phyloP scores from a whole-genome alignment of 306 rosid genomes.

The Lathyrus aphaca region DNA sequence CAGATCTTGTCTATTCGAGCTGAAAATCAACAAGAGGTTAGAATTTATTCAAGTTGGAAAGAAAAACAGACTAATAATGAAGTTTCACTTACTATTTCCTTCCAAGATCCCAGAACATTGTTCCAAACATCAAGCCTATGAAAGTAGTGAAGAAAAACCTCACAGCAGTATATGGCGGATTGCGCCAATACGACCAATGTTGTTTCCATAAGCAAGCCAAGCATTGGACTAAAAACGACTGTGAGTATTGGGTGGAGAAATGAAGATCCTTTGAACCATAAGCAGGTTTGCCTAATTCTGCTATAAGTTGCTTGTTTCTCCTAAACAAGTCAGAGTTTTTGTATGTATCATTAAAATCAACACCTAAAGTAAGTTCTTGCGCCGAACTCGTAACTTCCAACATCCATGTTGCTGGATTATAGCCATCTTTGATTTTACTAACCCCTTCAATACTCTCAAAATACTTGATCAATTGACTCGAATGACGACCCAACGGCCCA shows the following conservation, averaged over 20 bases:
- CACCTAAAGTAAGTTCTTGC: conserved; percentile 59
- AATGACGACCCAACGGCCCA: conserved; percentile 75
- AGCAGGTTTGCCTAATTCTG: conserved; percentile 61
- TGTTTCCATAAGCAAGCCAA: conserved; percentile 89
- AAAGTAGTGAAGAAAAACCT: conserved; percentile 48
- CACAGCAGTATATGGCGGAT: conserved; percentile 56
- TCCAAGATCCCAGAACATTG: conserved; percentile 56
- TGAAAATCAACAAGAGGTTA: conserved; percentile 31
- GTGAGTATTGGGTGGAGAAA: conserved; percentile 64
- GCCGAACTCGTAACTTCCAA: conserved; percentile 68
- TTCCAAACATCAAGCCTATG: conserved; percentile 52
- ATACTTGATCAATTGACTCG: conserved; percentile 59
- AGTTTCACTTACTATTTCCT: conserved; percentile 43
- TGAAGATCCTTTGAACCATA: conserved; percentile 64
- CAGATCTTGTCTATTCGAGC: conserved; percentile 43
- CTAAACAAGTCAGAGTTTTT: conserved; percentile 65
- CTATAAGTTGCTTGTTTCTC: conserved; percentile 76
- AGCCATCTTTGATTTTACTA: conserved; percentile 72
- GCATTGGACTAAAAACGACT: conserved; percentile 60
- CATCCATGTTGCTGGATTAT: conserved; percentile 97
- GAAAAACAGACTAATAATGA: not conserved
- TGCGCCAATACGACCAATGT: conserved; percentile 61
- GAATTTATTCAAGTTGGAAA: not conserved
- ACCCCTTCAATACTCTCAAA: conserved; percentile 70
- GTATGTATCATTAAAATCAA: conserved; percentile 62